These are phyloP conservation scores for Paecilomyces sp. DNA, from an alignment of 2,329 filamentous ascomycete genomes.

Conservation along the genomic window DNA sequence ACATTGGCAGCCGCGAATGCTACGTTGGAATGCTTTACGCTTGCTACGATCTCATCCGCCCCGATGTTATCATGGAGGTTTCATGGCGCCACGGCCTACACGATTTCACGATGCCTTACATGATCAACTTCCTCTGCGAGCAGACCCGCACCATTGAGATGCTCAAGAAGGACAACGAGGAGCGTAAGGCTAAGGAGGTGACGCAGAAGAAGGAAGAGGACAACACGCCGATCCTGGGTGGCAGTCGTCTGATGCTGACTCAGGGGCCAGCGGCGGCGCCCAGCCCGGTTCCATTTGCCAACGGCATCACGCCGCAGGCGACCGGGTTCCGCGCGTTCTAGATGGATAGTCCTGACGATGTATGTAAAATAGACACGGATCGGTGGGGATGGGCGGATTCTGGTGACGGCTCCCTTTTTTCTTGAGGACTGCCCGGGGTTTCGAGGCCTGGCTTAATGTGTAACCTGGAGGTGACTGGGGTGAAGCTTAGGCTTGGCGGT, in stretches of 20 bases:
- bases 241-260: slow-evolving; percentile 89
- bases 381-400: neutral
- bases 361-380: neutral
- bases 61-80: slow-evolving; percentile 87
- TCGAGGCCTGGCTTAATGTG: neutral
- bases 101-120: slow-evolving; percentile 99
- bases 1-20: slow-evolving; percentile 97
- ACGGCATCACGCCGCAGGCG: slow-evolving; percentile 82
- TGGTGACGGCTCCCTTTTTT: neutral
- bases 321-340: slow-evolving; percentile 64
- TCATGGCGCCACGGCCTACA: slow-evolving; percentile 92
- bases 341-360: slow-evolving; percentile 8
- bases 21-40: slow-evolving; percentile 99
- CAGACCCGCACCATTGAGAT: slow-evolving; percentile 77
- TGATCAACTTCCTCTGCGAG: slow-evolving; percentile 96
- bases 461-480: neutral
- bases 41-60: slow-evolving; percentile 93
- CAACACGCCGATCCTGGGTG: slow-evolving; percentile 78
- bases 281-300: slow-evolving; percentile 64
- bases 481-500: neutral
- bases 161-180: slow-evolving; percentile 94
- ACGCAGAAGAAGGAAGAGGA: slow-evolving; percentile 86
- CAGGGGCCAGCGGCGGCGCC: slow-evolving; percentile 62
- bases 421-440: neutral
- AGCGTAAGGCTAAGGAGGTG: slow-evolving; percentile 65